Evolutionary conservation across 306 rosid genomes (phyloP), one percentile per base, ranked within the genome.

Genomic region (Betula pendula): DNA sequence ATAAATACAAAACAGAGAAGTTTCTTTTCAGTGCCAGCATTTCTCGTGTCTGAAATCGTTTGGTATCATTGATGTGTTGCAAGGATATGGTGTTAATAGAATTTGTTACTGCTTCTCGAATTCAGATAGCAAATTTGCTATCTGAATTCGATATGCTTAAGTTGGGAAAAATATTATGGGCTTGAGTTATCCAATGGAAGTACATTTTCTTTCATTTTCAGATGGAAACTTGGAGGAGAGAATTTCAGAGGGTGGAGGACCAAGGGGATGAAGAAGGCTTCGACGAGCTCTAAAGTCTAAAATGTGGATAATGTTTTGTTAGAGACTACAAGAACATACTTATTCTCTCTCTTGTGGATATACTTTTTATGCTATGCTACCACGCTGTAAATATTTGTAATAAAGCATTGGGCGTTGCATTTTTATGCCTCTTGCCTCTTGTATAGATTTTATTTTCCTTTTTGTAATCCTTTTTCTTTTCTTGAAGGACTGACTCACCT

Each of bases 261-360:
- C 88, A 88, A 63, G 92, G 89, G 62, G 92, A 91, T 53, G 92
- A 89, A 84, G 97, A 91, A 16, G 92, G 91, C 10, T 91, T 91
- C 77, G 91, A 91, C 75, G 94, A 91, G 86, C 81, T 89, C 42
- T 88, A 73, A 75, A n/a, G n/a, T n/a, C n/a, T n/a, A n/a, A n/a
- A n/a, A 43, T 42, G 65, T 22, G 56, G 25, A 7, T 31, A 40
- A 76, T 71, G 48, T 22, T 47, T 45, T 51, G 25, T 56, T 56
- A 15, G 49, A 24, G 63, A 22, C 33, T 20, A 24, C 2, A 24
- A 56, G 25, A 9, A 56, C 5, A 24, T 55, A 6, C 27, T 22
- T 53, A 5, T 53, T 20, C 20, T 0, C 6, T 63, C 2, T 8
- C 1, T 1, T n/a, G 8, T 60, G 27, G 59, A 29, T 17, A 35